Evolutionary conservation across 768 basidiomycete genomes (phyloP).

Genomic region (Tulasnella sp.): DNA sequence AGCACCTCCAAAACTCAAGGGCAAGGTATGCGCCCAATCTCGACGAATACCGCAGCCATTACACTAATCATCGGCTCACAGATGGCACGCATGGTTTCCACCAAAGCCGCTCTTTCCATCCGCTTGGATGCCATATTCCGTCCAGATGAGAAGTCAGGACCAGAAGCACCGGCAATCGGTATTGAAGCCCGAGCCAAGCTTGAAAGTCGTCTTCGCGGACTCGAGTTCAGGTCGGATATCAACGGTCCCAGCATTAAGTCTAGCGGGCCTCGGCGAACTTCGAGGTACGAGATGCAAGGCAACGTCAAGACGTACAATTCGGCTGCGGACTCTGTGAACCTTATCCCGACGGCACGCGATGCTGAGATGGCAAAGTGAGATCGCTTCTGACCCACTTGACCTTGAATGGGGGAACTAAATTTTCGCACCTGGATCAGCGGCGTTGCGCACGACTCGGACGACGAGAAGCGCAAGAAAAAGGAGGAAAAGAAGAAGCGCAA

Average conservation of each 20-base stretch:
- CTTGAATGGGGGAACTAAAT: neutral
- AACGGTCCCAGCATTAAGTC: slow-evolving; percentile 40
- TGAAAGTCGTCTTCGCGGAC: slow-evolving; percentile 81
- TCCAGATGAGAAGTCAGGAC: slow-evolving; percentile 79
- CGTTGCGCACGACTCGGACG: slow-evolving; percentile 76
- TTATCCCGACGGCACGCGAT: slow-evolving; percentile 73
- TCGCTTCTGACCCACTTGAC: neutral
- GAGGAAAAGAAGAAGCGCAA: slow-evolving; percentile 49
- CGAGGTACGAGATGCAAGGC: slow-evolving; percentile 71
- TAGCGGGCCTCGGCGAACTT: slow-evolving; percentile 67
- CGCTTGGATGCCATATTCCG: slow-evolving; percentile 97
- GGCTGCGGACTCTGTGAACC: slow-evolving; percentile 70
- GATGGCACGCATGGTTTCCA: slow-evolving; percentile 99
- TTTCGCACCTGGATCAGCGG: slow-evolving; percentile 42
- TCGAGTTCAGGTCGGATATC: slow-evolving; percentile 76
- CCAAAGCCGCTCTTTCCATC: slow-evolving; percentile 93
- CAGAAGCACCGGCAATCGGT: slow-evolving; percentile 76
- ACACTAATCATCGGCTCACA: slow-evolving; percentile 27
- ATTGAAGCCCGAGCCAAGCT: slow-evolving; percentile 91
- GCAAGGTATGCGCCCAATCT: slow-evolving; percentile 52
- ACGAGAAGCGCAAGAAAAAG: slow-evolving; percentile 64
- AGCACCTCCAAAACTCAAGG: slow-evolving; percentile 96
- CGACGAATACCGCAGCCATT: neutral
- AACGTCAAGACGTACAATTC: slow-evolving; percentile 78
- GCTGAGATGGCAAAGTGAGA: slow-evolving; percentile 57